Conservation (phyloP, 495 filamentous ascomycete genomes). For the Daldinia decipiens region DNA sequence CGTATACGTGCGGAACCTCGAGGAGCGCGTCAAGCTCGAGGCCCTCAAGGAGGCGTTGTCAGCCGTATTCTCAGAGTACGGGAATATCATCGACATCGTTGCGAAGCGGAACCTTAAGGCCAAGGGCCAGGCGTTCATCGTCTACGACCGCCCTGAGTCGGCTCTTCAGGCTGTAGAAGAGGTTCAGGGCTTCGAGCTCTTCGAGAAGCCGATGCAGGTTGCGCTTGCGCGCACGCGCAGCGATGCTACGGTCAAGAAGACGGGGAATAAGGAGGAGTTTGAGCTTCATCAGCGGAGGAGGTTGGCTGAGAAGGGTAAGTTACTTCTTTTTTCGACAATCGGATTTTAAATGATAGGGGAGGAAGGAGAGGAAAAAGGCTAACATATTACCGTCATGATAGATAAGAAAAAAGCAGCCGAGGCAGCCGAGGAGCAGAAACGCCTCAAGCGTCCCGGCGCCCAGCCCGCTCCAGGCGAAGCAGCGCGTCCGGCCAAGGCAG, state of each 20-base stretch:
- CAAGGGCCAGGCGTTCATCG: constrained; percentile 96
- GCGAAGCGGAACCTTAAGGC: constrained; percentile 91
- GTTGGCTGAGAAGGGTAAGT: constrained; percentile 88
- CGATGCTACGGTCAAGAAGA: constrained; percentile 82
- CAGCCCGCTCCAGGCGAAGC: constrained; percentile 60
- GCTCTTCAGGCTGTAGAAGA: constrained; percentile 86
- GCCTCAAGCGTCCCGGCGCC: constrained; percentile 77
- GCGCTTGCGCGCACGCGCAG: constrained; percentile 86
- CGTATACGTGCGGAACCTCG: constrained; percentile 86
- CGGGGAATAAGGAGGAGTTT: constrained; percentile 80
- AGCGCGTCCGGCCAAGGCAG: constrained; percentile 75
- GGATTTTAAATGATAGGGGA: background rate
- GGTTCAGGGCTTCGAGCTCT: constrained; percentile 92
- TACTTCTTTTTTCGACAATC: background rate
- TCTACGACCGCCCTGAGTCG: constrained; percentile 82
- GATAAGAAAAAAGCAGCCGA: constrained; percentile 93
- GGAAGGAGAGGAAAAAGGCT: background rate
- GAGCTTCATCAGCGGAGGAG: constrained; percentile 87
- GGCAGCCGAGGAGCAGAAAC: constrained; percentile 82
- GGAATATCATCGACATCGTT: constrained; percentile 88
- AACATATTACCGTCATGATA: constrained; percentile 47
- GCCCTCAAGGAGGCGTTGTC: constrained; percentile 76
- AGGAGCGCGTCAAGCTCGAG: constrained; percentile 89
- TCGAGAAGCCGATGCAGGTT: constrained; percentile 90
- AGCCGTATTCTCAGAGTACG: constrained; percentile 90